Evolutionary conservation across 768 basidiomycete species (phyloP), one percentile per base, ranked within the genome.

Genomic region (Tricholomella constricta): DNA sequence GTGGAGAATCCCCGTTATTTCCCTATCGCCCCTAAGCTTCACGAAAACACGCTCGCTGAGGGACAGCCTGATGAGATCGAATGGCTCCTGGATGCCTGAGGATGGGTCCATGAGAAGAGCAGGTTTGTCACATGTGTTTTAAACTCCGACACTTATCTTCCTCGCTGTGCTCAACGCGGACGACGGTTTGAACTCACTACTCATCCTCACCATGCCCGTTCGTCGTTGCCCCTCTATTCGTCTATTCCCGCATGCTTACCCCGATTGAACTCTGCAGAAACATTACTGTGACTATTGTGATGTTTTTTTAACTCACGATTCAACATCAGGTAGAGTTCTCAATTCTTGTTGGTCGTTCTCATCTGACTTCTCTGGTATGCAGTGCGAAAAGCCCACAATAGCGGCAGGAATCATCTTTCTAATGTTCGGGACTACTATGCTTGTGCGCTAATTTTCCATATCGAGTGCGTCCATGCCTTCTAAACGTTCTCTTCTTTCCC

Each of bases 301-400:
- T 77, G 93, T 94, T 53, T 94, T 92, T 65, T 68, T 95, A 64
- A 97, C 94, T 44, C 94, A 97, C 72, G 94, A 97, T 65, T 95
- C 93, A 4, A 84, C 93, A 45, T 95, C 94, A 54, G 94, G 93
- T 89, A 56, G 48, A 78, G 67, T 51, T 55, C 32, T 27, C 55
- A 26, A 43, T 10, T 5, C 26, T 36, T 34, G 6, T 37, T 43
- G 10, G 8, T 34, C 45, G 8, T n/a, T 20, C 31, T 36, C 14
- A 58, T 29, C 40, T 61, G 25, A 58, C 59, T 54, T 51, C 51
- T 57, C 42, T 54, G 41, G 42, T 45, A 56, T 54, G 42, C 63
- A 96, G 95, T 97, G 31, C 89, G 97, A 57, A 97, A 98, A 73
- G 97, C 97, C 47, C 97, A 99, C 71, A 98, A 99, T 73, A 92